Evolutionary conservation across 129 eudicot genomes (phyloP), one percentile per base, ranked within the genome.

Genomic region (Artemisia annua): DNA sequence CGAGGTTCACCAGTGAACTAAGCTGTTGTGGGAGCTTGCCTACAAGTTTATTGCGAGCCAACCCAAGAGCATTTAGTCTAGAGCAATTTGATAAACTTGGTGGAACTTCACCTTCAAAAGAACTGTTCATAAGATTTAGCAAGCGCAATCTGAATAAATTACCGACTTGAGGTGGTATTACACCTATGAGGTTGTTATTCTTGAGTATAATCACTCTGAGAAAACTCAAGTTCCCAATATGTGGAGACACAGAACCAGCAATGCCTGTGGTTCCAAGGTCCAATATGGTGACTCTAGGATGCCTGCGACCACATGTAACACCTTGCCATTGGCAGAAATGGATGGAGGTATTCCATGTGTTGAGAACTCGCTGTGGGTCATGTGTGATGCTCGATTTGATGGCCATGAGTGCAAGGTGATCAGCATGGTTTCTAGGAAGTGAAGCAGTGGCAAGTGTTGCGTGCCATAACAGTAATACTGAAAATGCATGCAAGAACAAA

Each of bases 161-260:
- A n/a, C 91, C 87, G 10, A 86, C 3, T 46, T 86, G 82, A 51
- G 79, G 49, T 16, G 88, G 91, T 44, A 83, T 78, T 49, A 51
- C 81, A 62, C 75, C 54, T 13, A 11, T 57, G 39, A 83, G 67
- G 61, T 59, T 78, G 66, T 80, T 86, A 52, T 74, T 78, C 26
- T 24, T 17, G 13, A 86, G 73, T 0, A 7, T 3, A 15, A 86
- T 50, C 2, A 7, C 79, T 65, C 32, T 61, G 5, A 83, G 77
- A 59, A 80, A 86, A 65, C 80, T 86, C 56, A 86, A 61, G 76
- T 86, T 86, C 20, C 90, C 90, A 58, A 83, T 74, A 6, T 72
- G 70, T 1, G 90, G 83, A 11, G 90, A 79, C 22, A 83, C 46
- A 8, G 83, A 15, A n/a, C 85, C 87, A 7, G 10, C 77, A 22